These are phyloP conservation scores for Escovopsis sp. DNA, from an alignment of 2,329 filamentous ascomycete species.

Conservation along the genomic window DNA sequence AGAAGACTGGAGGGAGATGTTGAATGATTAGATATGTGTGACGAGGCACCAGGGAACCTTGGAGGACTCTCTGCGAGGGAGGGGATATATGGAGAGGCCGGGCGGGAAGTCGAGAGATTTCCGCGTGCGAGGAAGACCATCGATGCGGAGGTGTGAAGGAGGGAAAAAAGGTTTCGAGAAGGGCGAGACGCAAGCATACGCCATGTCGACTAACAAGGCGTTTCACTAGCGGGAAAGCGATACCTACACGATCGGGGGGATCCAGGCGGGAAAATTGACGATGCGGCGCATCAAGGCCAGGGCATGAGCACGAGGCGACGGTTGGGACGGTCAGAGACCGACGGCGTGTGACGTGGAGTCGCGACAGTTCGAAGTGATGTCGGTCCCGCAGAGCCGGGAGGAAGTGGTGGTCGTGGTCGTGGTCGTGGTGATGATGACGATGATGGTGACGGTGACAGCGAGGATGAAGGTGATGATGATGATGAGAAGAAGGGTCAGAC, in stretches of 20 bases:
- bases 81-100: no score
- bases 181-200: slow-evolving; percentile 1
- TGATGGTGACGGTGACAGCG: no score
- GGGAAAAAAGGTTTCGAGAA: background rate
- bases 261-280: background rate
- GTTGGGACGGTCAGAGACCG: background rate
- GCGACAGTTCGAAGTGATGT: no score
- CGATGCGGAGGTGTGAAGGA: background rate
- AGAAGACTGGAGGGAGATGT: no score
- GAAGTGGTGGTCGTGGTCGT: slow-evolving; percentile 1
- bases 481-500: no score
- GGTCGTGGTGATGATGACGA: slow-evolving; percentile 7
- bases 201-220: background rate
- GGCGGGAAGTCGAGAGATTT: no score
- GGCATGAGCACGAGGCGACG: slow-evolving; percentile 3
- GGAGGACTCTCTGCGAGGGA: no score
- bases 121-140: no score
- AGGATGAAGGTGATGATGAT: no score
- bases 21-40: no score
- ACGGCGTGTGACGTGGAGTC: no score
- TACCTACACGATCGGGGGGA: background rate
- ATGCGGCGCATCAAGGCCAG: background rate
- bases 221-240: background rate
- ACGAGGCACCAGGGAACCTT: no score
- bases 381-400: slow-evolving; percentile 1